Evolutionary conservation across 2,329 filamentous ascomycete species (phyloP).

Genomic region (Verticillium nonalfalfae): DNA sequence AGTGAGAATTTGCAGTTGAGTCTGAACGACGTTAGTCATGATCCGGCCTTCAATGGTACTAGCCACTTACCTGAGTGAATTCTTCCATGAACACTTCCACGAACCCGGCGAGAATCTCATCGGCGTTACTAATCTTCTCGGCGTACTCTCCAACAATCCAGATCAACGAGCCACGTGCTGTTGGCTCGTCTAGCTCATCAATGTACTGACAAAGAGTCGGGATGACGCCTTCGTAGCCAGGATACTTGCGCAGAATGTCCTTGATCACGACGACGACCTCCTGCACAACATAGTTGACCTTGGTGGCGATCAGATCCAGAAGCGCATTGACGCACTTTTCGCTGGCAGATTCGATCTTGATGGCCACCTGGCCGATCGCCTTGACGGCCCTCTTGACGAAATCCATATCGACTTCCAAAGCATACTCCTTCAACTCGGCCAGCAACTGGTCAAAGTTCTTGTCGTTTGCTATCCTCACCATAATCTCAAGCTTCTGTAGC

Average conservation of each 20-base stretch:
- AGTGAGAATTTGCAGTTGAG: constrained; percentile 95
- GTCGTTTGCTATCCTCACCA: constrained; percentile 98
- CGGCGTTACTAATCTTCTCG: constrained; percentile 98
- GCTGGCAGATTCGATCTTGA: constrained; percentile 93
- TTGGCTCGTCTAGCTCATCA: constrained; percentile 91
- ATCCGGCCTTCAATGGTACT: not conserved
- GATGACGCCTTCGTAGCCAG: constrained; percentile 96
- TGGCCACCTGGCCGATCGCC: constrained; percentile 95
- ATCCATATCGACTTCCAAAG: constrained; percentile 97
- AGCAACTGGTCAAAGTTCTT: constrained; percentile 93
- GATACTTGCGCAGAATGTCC: constrained; percentile 96
- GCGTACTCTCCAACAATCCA: constrained; percentile 99
- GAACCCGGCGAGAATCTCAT: constrained; percentile 84
- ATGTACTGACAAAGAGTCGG: constrained; percentile 94
- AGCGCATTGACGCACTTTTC: constrained; percentile 94
- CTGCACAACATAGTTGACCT: constrained; percentile 98
- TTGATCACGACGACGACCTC: constrained; percentile 99
- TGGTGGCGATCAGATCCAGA: constrained; percentile 89
- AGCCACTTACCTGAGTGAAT: constrained; percentile 71
- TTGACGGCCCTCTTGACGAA: constrained; percentile 92
- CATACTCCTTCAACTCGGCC: constrained; percentile 94
- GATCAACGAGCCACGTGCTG: constrained; percentile 83
- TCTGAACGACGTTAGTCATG: constrained; percentile 43
- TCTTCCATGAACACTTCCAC: constrained; percentile 94
- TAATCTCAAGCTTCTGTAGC: constrained; percentile 95